Base-by-base conservation (phyloP, 495 filamentous ascomycete genomes). In the Penicillium pancosmium region DNA sequence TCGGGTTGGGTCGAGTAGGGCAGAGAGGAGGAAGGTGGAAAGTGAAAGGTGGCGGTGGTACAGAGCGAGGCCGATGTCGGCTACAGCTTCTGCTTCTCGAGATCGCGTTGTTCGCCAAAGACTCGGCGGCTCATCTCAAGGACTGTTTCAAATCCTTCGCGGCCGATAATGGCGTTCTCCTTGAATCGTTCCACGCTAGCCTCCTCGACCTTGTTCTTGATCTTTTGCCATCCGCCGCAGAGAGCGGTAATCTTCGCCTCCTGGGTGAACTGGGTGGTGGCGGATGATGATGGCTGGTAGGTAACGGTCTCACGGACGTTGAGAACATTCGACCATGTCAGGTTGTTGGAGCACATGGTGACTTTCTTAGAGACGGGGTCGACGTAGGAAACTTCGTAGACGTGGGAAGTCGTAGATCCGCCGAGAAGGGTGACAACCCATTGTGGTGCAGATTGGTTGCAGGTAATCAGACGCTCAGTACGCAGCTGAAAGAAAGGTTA, bases 401-500 rank as follows among this genome's bases (percentile, higher is more conserved):
- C 91, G 70, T 92, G 89, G 33, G 90, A 92, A 41, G 87, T 89
- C 55, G 80, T 64, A 57, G 80, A 80, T 59, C 91, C 89, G 33
- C 88, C 89, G 54, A 96, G 83, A 13, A 98, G 72, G 18, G 86
- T 82, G 64, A 83, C 79, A 27, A 98, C 79, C 91, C 92, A 97
- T 71, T 90, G 87, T 2, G 94, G 94, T 21, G 88, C 91, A 11
- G 86, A 86, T 74, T 98, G 94, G 56, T 87, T 83, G 79, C 93
- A 97, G 44, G 93, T 97, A 68, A 98, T 98, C 34, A 98, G 86
- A 62, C 94, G 92, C 70, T 98, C 94, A 3, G 95, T 97, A 47
- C 93, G 92, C 50, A 98, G 82, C 88, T 91, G 59, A 7, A n/a
- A 25, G 38, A 38, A 40, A 33, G n/a, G 56, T 68, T 47, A 70